Percentiles rank a stretch among this genome's conserved stretches.
Evolutionary conservation across 768 basidiomycete species (phyloP).

Genomic region (Cyclocybe aegerita): DNA sequence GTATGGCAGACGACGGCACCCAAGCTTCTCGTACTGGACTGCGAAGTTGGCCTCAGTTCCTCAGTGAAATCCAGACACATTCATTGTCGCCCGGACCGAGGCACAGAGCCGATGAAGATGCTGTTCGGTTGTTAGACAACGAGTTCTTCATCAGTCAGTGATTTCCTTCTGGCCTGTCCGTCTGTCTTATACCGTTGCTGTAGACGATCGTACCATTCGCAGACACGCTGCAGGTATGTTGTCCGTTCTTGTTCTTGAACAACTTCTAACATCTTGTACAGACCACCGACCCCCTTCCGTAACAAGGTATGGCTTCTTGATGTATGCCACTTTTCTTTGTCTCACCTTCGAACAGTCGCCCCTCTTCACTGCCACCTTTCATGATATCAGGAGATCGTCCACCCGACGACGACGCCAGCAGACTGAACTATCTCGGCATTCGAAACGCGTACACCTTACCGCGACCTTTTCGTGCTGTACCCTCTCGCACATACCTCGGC

Average conservation of each 20-base stretch:
- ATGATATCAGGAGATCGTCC: not conserved
- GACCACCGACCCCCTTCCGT: too few relatives aligned
- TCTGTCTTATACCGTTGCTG: too few relatives aligned
- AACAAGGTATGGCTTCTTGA: not conserved
- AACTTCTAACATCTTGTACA: too few relatives aligned
- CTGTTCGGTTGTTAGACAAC: not conserved
- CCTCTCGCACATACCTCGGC: constrained; percentile 5
- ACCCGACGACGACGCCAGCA: not conserved
- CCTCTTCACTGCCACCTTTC: not conserved
- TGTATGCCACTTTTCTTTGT: not conserved
- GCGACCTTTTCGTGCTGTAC: not conserved
- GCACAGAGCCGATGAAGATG: not conserved
- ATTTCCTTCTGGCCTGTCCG: not conserved
- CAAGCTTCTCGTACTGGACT: not conserved
- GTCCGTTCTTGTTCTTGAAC: too few relatives aligned
- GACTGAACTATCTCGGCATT: too few relatives aligned
- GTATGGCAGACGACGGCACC: not conserved
- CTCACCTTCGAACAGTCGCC: not conserved
- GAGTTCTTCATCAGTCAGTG: not conserved
- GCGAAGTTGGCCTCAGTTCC: not conserved
- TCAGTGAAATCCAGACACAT: not conserved
- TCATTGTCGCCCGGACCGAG: not conserved
- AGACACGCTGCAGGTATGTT: too few relatives aligned
- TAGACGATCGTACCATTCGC: too few relatives aligned
- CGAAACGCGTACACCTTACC: too few relatives aligned